Base-by-base conservation (phyloP, 306 rosid species). In the Quercus berberidifolia region DNA sequence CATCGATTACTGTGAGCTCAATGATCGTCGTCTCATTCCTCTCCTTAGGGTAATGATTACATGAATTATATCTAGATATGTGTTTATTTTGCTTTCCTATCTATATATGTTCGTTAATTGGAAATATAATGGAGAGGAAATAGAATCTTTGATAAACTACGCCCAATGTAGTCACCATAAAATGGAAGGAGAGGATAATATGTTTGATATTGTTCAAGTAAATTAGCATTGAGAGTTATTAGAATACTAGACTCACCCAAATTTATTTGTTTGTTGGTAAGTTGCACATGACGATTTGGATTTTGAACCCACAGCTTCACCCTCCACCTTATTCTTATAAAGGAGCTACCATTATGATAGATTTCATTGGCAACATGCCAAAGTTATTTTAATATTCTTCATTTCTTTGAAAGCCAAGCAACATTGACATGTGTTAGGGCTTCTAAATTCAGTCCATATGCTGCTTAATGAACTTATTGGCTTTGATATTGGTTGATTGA, bases 1-100 rank as follows among this genome's bases (percentile, higher is more conserved):
- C 38, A 89, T 90, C 23, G 99, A 92, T 81, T 91, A 90, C 68
- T 85, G 90, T 46, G 98, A 92, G 82, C 94, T 77, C 73, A 89
- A 95, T 26, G 96, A 95, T 81, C 79, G 72, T 23, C 96, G 98
- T 65, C 94, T 92, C 78, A 88, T 95, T 74, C 98, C 98, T 81
- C 92, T 85, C 25, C 94, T 92, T 25, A 87, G 90, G 84, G 97
- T 94, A 67, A 38, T 67, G 72, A n/a, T 18, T 35, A 0, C 21
- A 69, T 28, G 63, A 6, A 17, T 11, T 25, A 31, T 43, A 14
- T 20, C 46, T 21, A 23, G 3, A 13, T 46, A 1, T 75, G 3
- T 11, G 31, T 54, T 57, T 62, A 15, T 18, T 64, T 35, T 30
- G 18, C 33, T 64, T 64, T 64, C 43, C 70, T 30, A 41, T 62